phyloP scores from a whole-genome alignment of 2,329 filamentous ascomycete genomes.

The Boeremia lycopersici region DNA sequence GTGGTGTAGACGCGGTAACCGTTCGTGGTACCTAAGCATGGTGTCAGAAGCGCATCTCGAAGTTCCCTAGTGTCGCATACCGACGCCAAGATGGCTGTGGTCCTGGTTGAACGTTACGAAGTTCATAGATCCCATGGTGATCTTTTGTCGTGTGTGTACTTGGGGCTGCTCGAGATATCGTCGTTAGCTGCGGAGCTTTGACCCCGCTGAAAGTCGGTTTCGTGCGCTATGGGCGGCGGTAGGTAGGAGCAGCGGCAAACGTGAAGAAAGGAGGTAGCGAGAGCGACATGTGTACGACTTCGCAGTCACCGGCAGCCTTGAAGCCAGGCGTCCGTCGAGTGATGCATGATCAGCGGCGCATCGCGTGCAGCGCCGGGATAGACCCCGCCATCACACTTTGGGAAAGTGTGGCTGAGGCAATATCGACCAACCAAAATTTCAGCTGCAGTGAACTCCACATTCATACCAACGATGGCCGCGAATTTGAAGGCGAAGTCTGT shows the following conservation, averaged over 20 bases:
- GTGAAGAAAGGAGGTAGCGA: constrained; percentile 3
- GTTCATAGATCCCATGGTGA: constrained; percentile 68
- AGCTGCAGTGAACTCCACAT: constrained; percentile 5
- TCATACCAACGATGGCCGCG: constrained; percentile 17
- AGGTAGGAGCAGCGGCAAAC: constrained; percentile 9
- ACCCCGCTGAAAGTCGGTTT: constrained; percentile 9
- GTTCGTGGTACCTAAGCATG: constrained; percentile 75
- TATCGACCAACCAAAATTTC: constrained; percentile 16
- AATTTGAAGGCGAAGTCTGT: constrained; percentile 19
- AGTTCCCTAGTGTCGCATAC: constrained; percentile 57
- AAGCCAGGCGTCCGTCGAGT: constrained; percentile 11
- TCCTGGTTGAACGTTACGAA: constrained; percentile 99
- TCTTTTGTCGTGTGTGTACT: constrained; percentile 7
- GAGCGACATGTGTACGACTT: constrained; percentile 21
- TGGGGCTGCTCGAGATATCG: constrained; percentile 8
- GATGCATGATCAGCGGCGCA: constrained; percentile 17
- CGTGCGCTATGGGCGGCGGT: constrained; percentile 17
- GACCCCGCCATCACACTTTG: constrained; percentile 25
- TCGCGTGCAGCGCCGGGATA: constrained; percentile 27
- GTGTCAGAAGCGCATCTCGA: constrained; percentile 10
- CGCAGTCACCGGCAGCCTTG: constrained; percentile 13
- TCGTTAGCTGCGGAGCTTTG: constrained; percentile 26
- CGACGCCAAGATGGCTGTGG: constrained; percentile 94
- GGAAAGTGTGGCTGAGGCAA: constrained; percentile 16
- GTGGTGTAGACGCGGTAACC: constrained; percentile 97